These are phyloP conservation scores for Chlamydomonas applanata DNA, from an alignment of 139 green algal species.

Conservation along the genomic window DNA sequence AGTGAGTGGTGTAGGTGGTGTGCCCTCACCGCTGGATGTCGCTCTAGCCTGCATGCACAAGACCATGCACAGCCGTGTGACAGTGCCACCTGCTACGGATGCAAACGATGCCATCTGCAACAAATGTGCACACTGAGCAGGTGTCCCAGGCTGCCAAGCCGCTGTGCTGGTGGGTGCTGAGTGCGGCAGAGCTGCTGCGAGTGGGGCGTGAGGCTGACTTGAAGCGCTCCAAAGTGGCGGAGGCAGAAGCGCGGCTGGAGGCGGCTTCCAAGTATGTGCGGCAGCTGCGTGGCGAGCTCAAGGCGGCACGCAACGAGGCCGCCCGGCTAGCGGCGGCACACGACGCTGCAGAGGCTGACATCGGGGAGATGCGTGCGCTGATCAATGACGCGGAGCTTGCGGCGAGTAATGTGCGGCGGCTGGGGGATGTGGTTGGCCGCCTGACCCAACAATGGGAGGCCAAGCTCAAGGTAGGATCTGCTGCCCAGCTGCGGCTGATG, in stretches of 20 bases:
- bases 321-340: conserved; percentile 5
- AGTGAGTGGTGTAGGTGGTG: background rate
- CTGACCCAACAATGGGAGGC: background rate
- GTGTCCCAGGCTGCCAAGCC: conserved; percentile 32
- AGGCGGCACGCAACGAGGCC: conserved; percentile 21
- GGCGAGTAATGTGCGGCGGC: conserved; percentile 2
- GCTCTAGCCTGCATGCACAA: background rate
- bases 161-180: conserved; percentile 45
- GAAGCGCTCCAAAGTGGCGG: conserved; percentile 18
- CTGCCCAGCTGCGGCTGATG: too few relatives aligned
- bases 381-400: conserved; percentile 11
- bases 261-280: conserved; percentile 7
- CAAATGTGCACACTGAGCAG: too few relatives aligned
- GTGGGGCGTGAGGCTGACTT: conserved; percentile 21
- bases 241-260: conserved; percentile 35
- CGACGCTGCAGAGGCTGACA: conserved; percentile 12
- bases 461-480: background rate
- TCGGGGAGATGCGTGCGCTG: conserved; percentile 14
- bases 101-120: too few relatives aligned
- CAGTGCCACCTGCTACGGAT: too few relatives aligned
- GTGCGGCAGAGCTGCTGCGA: conserved; percentile 29
- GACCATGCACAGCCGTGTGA: background rate
- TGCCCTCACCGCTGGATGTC: too few relatives aligned
- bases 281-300: conserved; percentile 29
- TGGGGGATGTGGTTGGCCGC: background rate